Evolutionary conservation across 2,329 filamentous ascomycete genomes (phyloP).

Genomic region (Arthroderma sp.): DNA sequence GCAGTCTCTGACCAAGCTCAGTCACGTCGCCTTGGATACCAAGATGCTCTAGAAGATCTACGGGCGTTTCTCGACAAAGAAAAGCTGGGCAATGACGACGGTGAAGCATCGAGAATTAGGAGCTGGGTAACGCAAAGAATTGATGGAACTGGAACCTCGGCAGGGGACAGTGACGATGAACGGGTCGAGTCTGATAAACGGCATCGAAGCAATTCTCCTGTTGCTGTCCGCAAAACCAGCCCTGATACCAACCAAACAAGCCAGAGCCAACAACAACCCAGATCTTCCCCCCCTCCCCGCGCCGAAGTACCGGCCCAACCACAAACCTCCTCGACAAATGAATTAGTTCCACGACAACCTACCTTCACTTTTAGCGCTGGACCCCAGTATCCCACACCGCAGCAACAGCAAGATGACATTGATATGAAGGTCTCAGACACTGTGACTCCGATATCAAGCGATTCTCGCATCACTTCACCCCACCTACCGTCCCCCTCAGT

Average conservation of each 20-base stretch:
- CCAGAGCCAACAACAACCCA: slow-evolving; percentile 14
- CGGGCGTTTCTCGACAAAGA: slow-evolving; percentile 73
- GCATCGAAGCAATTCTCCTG: slow-evolving; percentile 25
- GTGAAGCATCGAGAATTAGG: slow-evolving; percentile 56
- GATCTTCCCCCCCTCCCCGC: slow-evolving; percentile 18
- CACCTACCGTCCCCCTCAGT: slow-evolving; percentile 20
- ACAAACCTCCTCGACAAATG: slow-evolving; percentile 1
- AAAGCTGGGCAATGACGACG: slow-evolving; percentile 63
- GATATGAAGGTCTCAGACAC: slow-evolving; percentile 31
- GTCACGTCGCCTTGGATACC: slow-evolving; percentile 70
- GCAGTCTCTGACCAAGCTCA: slow-evolving; percentile 65
- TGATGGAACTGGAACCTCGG: slow-evolving; percentile 27
- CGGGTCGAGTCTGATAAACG: slow-evolving; percentile 25
- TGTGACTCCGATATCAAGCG: slow-evolving; percentile 12
- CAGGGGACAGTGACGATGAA: slow-evolving; percentile 34
- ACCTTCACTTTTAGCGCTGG: slow-evolving; percentile 33
- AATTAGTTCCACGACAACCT: slow-evolving; percentile 16
- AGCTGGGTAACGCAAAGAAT: slow-evolving; percentile 44
- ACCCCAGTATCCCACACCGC: slow-evolving; percentile 22
- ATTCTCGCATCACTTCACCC: slow-evolving; percentile 17
- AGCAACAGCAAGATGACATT: slow-evolving; percentile 25
- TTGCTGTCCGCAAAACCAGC: slow-evolving; percentile 20
- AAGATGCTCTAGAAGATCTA: slow-evolving; percentile 85
- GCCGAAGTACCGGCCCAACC: slow-evolving; percentile 15
- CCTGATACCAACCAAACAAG: slow-evolving; percentile 16